Base-by-base conservation (phyloP, 2,329 filamentous ascomycete species). In the Dactylellina parvicollis region DNA sequence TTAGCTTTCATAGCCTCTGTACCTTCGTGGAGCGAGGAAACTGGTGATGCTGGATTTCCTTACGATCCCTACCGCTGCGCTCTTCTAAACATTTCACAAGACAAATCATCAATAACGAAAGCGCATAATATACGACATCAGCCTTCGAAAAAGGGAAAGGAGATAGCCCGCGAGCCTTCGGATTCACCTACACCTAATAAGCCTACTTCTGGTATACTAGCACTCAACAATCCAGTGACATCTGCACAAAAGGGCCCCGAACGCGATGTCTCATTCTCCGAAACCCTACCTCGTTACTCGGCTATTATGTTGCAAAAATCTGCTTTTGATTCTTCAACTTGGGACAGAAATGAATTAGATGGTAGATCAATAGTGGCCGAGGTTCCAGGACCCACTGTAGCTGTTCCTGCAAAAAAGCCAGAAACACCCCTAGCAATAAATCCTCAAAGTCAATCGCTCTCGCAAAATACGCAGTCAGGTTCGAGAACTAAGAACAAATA, bases 1-100 rank as follows among this genome's bases (percentile, higher is more conserved):
- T 28, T 69, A 32, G 70, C 70, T n/a, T 74, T 74, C 18, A 74
- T 74, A 56, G 61, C 70, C 28, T 67, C 62, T 18, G 70, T 74
- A 12, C 70, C 70, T 4, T 67, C 70, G 3, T 67, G 64, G 70
- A 69, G 52, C 22, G 70, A 74, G 32, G 70, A 69, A 10, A 74
- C 54, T 14, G 57, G 55, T 16, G 70, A 74, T 36, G 64, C 55
- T 3, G 70, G 70, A 10, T 74, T 74, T 34, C 70, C 70, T 9
- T 74, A 74, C 30, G 70, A 74, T 26, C 70, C 70, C 18, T 74
- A 74, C 28, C 54, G 70, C 1, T 74, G 70, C 16, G 70, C 70
- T 18, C 42, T 74, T 24, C 42, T 74, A 42, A 74, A 74, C 22
- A 67, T 74, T 4, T 74, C 70, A 1, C 70, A 74, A 36, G 62